Evolutionary conservation across 441 rosid genomes (phyloP), one percentile per base, ranked within the genome.

Genomic region (Euphorbia corollata): DNA sequence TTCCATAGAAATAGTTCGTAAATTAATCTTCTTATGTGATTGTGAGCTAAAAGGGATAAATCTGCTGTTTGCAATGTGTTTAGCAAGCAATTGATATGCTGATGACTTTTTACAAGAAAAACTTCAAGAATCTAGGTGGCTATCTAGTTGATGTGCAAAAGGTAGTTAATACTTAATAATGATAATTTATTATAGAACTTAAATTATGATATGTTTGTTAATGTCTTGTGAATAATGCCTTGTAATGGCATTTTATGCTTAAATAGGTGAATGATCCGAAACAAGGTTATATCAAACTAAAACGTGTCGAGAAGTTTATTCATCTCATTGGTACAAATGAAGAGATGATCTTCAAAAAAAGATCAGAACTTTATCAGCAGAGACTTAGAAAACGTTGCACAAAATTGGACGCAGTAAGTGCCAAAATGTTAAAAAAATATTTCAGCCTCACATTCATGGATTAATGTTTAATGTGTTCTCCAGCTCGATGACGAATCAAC

Each of bases 21-120:
- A n/a, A n/a, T 50, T 2, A 50, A 18, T 47, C 54, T 41, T 41
- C 2, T 41, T n/a, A n/a, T n/a, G n/a, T n/a, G n/a, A 41, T 5
- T 41, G 47, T 8, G 15, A 41, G 9, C 47, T 41, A 10, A 41
- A 8, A 41, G 12, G 47, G 47, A 41, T 38, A 41, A 8, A 41
- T 41, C 13, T 41, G 12, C 8, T 41, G 47, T 41, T 41, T 41
- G 12, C 30, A 10, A 20, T 48, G 13, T 16, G 61, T 59, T 68
- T 60, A 73, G 77, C 73, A 75, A 11, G 80, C 77, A 36, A 64
- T 77, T 48, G 61, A 71, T 59, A 32, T 77, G 73, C 61, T 77
- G 20, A 56, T 77, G 75, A 54, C 6, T 47, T 59, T 77, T 38
- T 77, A 77, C 75, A 73, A 57, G 10, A 54, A 10, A 15, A 19